phyloP scores from a whole-genome alignment of 345 rosid genomes.

The Dimocarpus longan region DNA sequence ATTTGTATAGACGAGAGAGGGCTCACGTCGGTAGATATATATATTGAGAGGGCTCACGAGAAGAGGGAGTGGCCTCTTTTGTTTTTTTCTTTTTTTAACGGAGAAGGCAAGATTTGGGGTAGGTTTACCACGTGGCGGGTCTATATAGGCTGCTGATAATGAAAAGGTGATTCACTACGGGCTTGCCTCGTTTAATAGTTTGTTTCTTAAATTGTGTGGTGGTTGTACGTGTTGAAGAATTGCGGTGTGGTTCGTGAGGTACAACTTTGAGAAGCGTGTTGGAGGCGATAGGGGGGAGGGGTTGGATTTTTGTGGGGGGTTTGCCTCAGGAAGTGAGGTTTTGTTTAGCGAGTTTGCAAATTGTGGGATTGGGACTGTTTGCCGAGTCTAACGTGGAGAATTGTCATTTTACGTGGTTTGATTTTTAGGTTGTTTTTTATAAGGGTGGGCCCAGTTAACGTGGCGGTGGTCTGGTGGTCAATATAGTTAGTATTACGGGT shows the following conservation, averaged over 20 bases:
- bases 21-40: neutral
- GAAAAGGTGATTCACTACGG: neutral
- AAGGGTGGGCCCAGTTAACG: neutral
- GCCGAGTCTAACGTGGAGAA: neutral
- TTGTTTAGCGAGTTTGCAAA: neutral
- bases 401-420: neutral
- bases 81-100: neutral
- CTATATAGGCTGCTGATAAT: neutral
- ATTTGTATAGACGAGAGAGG: neutral
- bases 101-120: neutral
- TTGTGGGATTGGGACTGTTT: neutral
- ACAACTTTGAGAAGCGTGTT: neutral
- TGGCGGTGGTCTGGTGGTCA: neutral
- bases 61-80: no score
- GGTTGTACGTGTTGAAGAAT: neutral
- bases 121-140: conserved; percentile 6
- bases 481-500: neutral
- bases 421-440: no score
- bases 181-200: neutral
- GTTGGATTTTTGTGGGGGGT: neutral
- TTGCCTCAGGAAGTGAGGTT: neutral
- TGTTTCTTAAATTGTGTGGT: neutral
- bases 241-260: neutral
- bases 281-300: neutral
- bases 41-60: neutral